phyloP scores from a whole-genome alignment of 2,329 filamentous ascomycete genomes.

The Cercospora janseana region DNA sequence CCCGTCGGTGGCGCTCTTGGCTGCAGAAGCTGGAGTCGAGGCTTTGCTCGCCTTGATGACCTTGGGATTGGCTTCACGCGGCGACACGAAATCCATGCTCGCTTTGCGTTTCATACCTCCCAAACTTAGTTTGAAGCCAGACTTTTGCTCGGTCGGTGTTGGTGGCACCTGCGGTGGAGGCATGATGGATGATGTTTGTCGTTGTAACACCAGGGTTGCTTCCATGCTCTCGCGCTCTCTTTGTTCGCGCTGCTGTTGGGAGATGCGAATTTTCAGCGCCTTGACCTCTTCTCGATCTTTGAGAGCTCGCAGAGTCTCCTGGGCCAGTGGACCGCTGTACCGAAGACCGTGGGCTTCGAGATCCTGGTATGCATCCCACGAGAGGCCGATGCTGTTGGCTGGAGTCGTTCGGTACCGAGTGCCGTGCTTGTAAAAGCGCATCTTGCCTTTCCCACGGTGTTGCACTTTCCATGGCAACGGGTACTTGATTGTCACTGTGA shows the following conservation, averaged over 20 bases:
- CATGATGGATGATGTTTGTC: constrained; percentile 18
- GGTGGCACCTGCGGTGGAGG: constrained; percentile 17
- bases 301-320: constrained; percentile 18
- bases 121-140: constrained; percentile 32
- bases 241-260: constrained; percentile 15
- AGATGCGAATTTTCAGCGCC: constrained; percentile 16
- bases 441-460: constrained; percentile 52
- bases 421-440: constrained; percentile 35
- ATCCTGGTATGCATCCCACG: constrained; percentile 32
- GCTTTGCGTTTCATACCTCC: constrained; percentile 31
- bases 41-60: constrained; percentile 27
- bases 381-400: constrained; percentile 25
- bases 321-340: constrained; percentile 35
- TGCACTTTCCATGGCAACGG: constrained; percentile 58
- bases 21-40: constrained; percentile 21
- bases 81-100: constrained; percentile 21
- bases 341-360: constrained; percentile 32
- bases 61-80: constrained; percentile 31
- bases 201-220: constrained; percentile 13
- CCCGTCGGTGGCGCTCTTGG: constrained; percentile 9
- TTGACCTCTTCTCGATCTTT: constrained; percentile 14
- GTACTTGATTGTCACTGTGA: constrained; percentile 52
- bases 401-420: constrained; percentile 31
- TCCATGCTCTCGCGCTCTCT: constrained; percentile 18
- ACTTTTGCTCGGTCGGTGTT: constrained; percentile 25